Evolutionary conservation across 1,284 basidiomycete species (phyloP).

Genomic region (Ustilago nuda): DNA sequence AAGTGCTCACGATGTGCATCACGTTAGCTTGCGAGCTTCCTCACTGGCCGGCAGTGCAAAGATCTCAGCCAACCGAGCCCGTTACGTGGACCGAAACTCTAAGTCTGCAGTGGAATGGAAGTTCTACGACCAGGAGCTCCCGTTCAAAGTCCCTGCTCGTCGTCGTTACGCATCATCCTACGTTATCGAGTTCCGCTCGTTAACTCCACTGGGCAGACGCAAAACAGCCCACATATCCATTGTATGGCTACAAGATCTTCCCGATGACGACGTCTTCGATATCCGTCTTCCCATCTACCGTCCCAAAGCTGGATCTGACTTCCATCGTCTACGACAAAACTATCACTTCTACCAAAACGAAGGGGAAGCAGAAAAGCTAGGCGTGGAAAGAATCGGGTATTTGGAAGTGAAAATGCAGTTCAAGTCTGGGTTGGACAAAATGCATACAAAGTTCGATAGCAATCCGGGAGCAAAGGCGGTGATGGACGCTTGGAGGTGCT

Average conservation of each 20-base stretch:
- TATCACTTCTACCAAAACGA: slow-evolving; percentile 49
- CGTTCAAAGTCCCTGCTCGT: slow-evolving; percentile 47
- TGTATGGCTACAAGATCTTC: slow-evolving; percentile 55
- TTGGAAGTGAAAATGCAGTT: slow-evolving; percentile 49
- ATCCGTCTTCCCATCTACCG: slow-evolving; percentile 47
- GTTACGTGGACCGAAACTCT: slow-evolving; percentile 15
- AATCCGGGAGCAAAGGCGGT: slow-evolving; percentile 44
- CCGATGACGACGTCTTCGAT: slow-evolving; percentile 47
- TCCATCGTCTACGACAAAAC: slow-evolving; percentile 53
- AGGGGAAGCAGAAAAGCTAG: slow-evolving; percentile 33
- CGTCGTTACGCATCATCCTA: slow-evolving; percentile 47
- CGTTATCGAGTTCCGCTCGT: slow-evolving; percentile 49
- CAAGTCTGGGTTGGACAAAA: slow-evolving; percentile 53
- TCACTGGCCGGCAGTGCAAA: slow-evolving; percentile 38
- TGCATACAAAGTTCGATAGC: slow-evolving; percentile 45
- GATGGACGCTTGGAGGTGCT: slow-evolving; percentile 52
- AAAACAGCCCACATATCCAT: slow-evolving; percentile 42
- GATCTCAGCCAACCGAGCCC: slow-evolving; percentile 21
- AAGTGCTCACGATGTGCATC: slow-evolving; percentile 22
- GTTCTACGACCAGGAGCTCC: slow-evolving; percentile 25
- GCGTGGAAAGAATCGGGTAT: slow-evolving; percentile 39
- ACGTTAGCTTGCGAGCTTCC: slow-evolving; percentile 28
- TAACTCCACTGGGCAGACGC: slow-evolving; percentile 34
- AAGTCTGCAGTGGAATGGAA: slow-evolving; percentile 37
- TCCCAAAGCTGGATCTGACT: slow-evolving; percentile 25